These are phyloP conservation scores for Phytophthora pisi DNA, from an alignment of 352 stramenopile genomes.

Conservation along the genomic window DNA sequence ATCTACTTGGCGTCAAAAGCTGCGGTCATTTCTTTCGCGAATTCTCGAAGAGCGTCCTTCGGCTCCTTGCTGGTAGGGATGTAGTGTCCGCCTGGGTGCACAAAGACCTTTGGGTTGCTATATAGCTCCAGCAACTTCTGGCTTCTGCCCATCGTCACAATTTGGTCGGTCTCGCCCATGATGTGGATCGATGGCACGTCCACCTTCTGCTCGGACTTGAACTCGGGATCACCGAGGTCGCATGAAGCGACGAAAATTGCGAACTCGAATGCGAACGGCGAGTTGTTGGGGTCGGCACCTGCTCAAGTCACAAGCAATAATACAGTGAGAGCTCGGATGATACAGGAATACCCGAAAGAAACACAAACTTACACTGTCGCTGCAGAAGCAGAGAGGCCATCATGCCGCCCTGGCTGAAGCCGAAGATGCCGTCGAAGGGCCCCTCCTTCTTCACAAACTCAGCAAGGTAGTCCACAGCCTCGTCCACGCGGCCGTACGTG, in stretches of 20 bases:
- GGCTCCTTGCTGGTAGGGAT: constrained; percentile 84
- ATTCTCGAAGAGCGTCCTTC: constrained; percentile 73
- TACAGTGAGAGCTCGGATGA: neutral
- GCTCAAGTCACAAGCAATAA: neutral
- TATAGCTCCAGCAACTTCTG: constrained; percentile 58
- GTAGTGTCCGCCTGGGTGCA: constrained; percentile 75
- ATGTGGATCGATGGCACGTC: constrained; percentile 75
- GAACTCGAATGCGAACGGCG: constrained; percentile 68
- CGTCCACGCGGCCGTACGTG: constrained; percentile 58
- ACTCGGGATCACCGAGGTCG: constrained; percentile 29
- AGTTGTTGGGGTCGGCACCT: constrained; percentile 45
- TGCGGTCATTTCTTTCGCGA: constrained; percentile 52
- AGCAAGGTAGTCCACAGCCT: constrained; percentile 68
- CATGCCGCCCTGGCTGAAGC: constrained; percentile 82
- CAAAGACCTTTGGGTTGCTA: constrained; percentile 53
- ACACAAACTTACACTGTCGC: constrained; percentile 44
- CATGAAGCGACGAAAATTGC: constrained; percentile 72
- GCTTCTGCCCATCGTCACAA: constrained; percentile 59
- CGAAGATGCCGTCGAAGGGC: constrained; percentile 82
- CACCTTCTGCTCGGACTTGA: constrained; percentile 44
- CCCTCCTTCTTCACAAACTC: constrained; percentile 68
- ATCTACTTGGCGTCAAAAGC: constrained; percentile 16
- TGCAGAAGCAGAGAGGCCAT: constrained; percentile 69
- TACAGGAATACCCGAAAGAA: neutral
- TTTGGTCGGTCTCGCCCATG: constrained; percentile 74